Evolutionary conservation across 2,329 filamentous ascomycete species (phyloP), one percentile per base, ranked within the genome.

Genomic region (Sclerotiophoma versabilis): DNA sequence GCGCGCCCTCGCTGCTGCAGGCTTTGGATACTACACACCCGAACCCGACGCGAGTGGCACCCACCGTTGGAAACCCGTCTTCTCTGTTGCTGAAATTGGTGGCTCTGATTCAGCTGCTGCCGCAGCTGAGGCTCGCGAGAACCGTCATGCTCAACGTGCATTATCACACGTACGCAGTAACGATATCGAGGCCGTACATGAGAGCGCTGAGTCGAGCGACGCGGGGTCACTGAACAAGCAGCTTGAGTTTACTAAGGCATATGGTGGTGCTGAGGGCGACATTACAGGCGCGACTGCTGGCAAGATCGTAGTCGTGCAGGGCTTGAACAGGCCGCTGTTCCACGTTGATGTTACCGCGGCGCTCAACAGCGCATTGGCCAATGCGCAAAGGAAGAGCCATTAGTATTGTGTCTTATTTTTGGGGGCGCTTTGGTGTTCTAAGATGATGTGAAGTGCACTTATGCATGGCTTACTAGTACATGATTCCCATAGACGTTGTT

Each of bases 321-420:
- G 93, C 20, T 78, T 96, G 58, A 95, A 96, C 74, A 80, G 91
- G 68, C 93, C 95, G n/a, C 82, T 97, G 62, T 98, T 99, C 84
- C 95, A 99, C 74, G 85, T 96, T 48, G 95, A 98, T 73, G 77
- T 98, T 55, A 96, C 92, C 9, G 92, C 88, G 67, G 95, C 95
- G n/a, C 75, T 98, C 65, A 90, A 97, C 74, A 92, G 89, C 66
- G 93, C 92, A 8, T 85, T 97, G 67, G 87, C 89, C 26, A 96
- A 96, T 70, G 85, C 89, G 76, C 66, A 71, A 56, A 72, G 69
- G 57, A 73, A 74, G 63, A 69, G 65, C 42, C 70, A 73, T 61
- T 73, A 52, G 32, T 29, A 5, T 25, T 44, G 23, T 29, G 5
- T 52, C 41, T 19, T 54, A 43, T 32, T 42, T 32, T 30, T 39